phyloP scores from a whole-genome alignment of 805 yeast genomes.

The Sugiyamaella qingdaonensis region DNA sequence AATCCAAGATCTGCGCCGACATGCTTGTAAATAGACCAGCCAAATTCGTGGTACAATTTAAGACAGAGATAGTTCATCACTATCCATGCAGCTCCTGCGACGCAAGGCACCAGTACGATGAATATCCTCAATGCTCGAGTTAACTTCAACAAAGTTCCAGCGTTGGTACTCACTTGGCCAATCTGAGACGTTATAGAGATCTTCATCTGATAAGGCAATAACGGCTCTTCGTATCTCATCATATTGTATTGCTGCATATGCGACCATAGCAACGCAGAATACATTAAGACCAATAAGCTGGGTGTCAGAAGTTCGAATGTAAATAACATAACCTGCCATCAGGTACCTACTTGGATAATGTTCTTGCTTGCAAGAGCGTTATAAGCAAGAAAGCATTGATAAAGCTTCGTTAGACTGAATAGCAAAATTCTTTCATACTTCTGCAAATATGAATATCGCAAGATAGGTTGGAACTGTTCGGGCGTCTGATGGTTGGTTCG shows the following conservation, averaged over 20 bases:
- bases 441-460: slow-evolving; percentile 47
- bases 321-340: slow-evolving; percentile 18
- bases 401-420: slow-evolving; percentile 24
- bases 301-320: slow-evolving; percentile 24
- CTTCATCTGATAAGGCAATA: slow-evolving; percentile 13
- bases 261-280: slow-evolving; percentile 42
- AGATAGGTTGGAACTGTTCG: slow-evolving; percentile 38
- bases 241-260: slow-evolving; percentile 46
- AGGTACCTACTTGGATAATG: slow-evolving; percentile 29
- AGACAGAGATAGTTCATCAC: slow-evolving; percentile 33
- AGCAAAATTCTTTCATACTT: slow-evolving; percentile 12
- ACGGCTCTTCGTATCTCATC: slow-evolving; percentile 36
- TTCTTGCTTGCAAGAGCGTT: slow-evolving; percentile 40
- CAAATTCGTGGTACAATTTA: slow-evolving; percentile 38
- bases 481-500: slow-evolving; percentile 21
- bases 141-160: slow-evolving; percentile 2
- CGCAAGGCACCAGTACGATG: slow-evolving; percentile 42
- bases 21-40: slow-evolving; percentile 46
- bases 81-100: slow-evolving; percentile 37
- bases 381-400: slow-evolving; percentile 38
- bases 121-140: slow-evolving; percentile 30
- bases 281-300: slow-evolving; percentile 35
- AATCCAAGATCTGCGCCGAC: slow-evolving; percentile 45
- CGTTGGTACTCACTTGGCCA: slow-evolving; percentile 22
- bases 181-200: slow-evolving; percentile 11